Percentiles rank a stretch among this genome's conserved stretches.
phyloP scores from a whole-genome alignment of 371 early-diverging fungal genomes.

The Mucor mucedo region DNA sequence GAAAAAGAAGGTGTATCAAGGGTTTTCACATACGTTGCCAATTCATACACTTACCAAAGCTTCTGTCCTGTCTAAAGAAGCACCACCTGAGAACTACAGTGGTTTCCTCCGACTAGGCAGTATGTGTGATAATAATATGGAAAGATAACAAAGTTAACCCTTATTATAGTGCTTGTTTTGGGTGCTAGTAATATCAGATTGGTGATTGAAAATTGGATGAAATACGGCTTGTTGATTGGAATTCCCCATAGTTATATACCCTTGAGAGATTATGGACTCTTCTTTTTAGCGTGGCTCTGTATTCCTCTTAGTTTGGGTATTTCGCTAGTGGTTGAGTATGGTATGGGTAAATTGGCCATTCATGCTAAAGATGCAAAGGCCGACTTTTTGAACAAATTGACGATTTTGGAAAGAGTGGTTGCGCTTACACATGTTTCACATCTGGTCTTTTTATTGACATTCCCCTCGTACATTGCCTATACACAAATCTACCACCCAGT shows the following conservation, averaged over 20 bases:
- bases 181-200: slow-evolving; percentile 84
- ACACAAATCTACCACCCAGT: slow-evolving; percentile 76
- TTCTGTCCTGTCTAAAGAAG: slow-evolving; percentile 75
- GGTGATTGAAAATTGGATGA: slow-evolving; percentile 86
- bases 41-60: slow-evolving; percentile 66
- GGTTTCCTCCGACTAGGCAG: slow-evolving; percentile 72
- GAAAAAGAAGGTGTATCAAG: slow-evolving; percentile 19
- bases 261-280: slow-evolving; percentile 59
- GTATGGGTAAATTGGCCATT: slow-evolving; percentile 42
- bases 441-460: slow-evolving; percentile 59
- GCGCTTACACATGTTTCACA: slow-evolving; percentile 58
- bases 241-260: slow-evolving; percentile 61
- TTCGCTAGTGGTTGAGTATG: slow-evolving; percentile 63
- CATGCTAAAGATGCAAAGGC: slow-evolving; percentile 41
- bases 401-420: slow-evolving; percentile 39
- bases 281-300: slow-evolving; percentile 53
- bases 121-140: slow-evolving; percentile 34
- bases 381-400: slow-evolving; percentile 40
- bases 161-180: slow-evolving; percentile 73
- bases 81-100: slow-evolving; percentile 78
- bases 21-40: slow-evolving; percentile 63
- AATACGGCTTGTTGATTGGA: slow-evolving; percentile 84
- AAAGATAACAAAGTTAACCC: background rate
- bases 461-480: slow-evolving; percentile 74
- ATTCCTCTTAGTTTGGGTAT: slow-evolving; percentile 59